phyloP scores from a whole-genome alignment of 148 eudicot species.

The Salicornia ramosissima region DNA sequence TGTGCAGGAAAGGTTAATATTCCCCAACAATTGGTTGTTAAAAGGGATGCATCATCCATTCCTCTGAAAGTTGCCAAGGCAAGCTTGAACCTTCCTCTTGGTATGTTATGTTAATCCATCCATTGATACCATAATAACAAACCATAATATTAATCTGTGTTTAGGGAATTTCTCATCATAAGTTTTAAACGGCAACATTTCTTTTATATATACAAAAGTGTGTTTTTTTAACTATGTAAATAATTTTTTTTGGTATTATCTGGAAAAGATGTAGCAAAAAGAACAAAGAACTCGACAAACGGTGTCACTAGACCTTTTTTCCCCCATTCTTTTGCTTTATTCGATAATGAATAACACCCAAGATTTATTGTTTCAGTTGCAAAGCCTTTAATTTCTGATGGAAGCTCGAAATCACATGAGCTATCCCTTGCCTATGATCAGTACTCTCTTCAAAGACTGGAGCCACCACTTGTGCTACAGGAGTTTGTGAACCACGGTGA shows the following conservation, averaged over 20 bases:
- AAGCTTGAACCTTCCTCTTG: conserved; percentile 77
- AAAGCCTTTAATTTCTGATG: conserved; percentile 80
- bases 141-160: not conserved
- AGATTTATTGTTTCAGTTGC: conserved; percentile 54
- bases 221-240: not conserved
- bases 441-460: conserved; percentile 72
- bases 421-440: conserved; percentile 84
- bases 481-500: conserved; percentile 97
- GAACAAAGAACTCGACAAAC: not conserved
- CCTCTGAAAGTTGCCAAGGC: conserved; percentile 64
- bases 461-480: conserved; percentile 91
- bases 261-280: not conserved
- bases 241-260: not conserved
- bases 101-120: conserved; percentile 31
- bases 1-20: conserved; percentile 72
- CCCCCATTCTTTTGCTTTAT: too few species aligned
- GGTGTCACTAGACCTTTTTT: not conserved
- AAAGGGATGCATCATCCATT: conserved; percentile 75
- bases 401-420: conserved; percentile 82
- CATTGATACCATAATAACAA: not conserved
- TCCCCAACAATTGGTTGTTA: conserved; percentile 78
- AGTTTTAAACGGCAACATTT: not conserved
- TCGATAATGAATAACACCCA: not conserved
- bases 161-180: not conserved
- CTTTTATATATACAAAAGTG: not conserved